A percentile compares a stretch with the other conserved stretches of the same genome.
Evolutionary conservation across 129 eudicot species (phyloP).

Genomic region (Chrysanthemum makinoi): DNA sequence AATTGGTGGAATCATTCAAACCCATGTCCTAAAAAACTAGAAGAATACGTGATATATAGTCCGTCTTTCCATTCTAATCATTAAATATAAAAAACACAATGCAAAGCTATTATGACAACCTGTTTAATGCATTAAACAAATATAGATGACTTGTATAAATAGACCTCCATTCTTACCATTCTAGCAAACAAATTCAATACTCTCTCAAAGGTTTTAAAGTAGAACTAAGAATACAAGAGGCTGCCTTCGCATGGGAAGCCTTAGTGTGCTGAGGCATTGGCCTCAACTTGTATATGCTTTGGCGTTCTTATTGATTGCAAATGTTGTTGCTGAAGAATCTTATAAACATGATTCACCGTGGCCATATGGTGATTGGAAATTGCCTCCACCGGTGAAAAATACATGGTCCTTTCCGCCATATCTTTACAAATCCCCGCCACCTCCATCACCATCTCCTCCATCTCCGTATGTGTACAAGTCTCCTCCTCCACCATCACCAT

Average conservation of each 20-base stretch:
- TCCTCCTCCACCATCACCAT: slow-evolving; percentile 20
- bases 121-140: slow-evolving; percentile 23
- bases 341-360: slow-evolving; percentile 15
- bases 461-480: slow-evolving; percentile 19
- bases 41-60: slow-evolving; percentile 7
- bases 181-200: background rate
- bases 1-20: slow-evolving; percentile 34
- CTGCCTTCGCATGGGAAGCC: slow-evolving; percentile 25
- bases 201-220: background rate
- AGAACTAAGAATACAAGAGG: background rate
- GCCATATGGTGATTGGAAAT: slow-evolving; percentile 28
- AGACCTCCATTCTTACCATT: slow-evolving; percentile 11
- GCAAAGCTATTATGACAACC: slow-evolving; percentile 14
- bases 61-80: background rate
- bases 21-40: slow-evolving; percentile 1
- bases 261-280: slow-evolving; percentile 35
- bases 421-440: slow-evolving; percentile 19
- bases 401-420: slow-evolving; percentile 9
- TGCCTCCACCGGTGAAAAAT: slow-evolving; percentile 19
- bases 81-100: background rate
- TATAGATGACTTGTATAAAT: slow-evolving; percentile 17
- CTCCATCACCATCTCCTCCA: slow-evolving; percentile 15
- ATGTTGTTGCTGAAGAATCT: slow-evolving; percentile 27
- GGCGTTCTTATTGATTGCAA: slow-evolving; percentile 31
- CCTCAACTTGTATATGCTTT: slow-evolving; percentile 43